These are phyloP conservation scores for Trichothecium roseum DNA, from an alignment of 2,329 filamentous ascomycete genomes.

Conservation along the genomic window DNA sequence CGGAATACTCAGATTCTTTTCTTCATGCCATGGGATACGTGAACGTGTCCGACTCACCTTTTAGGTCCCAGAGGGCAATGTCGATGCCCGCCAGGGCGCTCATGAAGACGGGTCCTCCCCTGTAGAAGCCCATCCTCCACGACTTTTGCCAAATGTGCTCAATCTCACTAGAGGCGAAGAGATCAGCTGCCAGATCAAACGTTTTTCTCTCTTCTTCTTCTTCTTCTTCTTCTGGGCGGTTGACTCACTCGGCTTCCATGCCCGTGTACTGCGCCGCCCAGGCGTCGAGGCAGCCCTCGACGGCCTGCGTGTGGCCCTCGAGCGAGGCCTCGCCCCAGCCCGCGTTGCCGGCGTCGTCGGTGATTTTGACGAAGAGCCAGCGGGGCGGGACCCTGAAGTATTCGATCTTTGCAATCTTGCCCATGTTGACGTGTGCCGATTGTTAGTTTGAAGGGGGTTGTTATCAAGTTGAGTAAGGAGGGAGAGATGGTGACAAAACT, in stretches of 20 bases:
- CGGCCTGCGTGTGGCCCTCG: conserved; percentile 63
- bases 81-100: conserved; percentile 67
- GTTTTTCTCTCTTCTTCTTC: not conserved
- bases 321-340: conserved; percentile 70
- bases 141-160: conserved; percentile 72
- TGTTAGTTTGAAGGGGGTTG: too few relatives aligned
- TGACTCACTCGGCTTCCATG: conserved; percentile 56
- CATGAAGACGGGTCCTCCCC: conserved; percentile 73
- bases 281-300: conserved; percentile 63
- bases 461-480: too few relatives aligned
- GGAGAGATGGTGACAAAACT: too few relatives aligned
- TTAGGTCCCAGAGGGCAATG: conserved; percentile 72
- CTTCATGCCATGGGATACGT: too few relatives aligned
- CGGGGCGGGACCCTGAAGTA: conserved; percentile 66
- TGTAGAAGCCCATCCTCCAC: conserved; percentile 64
- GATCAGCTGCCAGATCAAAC: not conserved
- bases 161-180: conserved; percentile 45
- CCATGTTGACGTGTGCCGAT: conserved; percentile 12
- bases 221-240: not conserved
- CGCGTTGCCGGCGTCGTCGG: conserved; percentile 50
- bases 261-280: conserved; percentile 53
- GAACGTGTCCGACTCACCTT: conserved; percentile 26
- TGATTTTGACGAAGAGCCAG: conserved; percentile 72
- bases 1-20: not conserved
- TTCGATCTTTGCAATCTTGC: conserved; percentile 38